Conservation (phyloP, 768 basidiomycete species). For the Xerocomellus intermedius region DNA sequence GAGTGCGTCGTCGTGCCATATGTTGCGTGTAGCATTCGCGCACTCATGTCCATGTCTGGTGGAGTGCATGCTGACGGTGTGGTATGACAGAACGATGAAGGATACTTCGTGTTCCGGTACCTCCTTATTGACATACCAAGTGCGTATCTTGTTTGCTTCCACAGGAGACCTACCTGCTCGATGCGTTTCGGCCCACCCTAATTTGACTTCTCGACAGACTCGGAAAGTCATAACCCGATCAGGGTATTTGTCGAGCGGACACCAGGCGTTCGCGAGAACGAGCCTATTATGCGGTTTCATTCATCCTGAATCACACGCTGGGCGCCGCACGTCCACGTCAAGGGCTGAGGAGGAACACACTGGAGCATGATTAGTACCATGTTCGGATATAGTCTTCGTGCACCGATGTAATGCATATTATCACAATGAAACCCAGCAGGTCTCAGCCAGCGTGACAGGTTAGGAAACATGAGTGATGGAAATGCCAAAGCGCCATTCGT, state of each 20-base stretch:
- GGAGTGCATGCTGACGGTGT: slow-evolving; percentile 9
- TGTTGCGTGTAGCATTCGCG: neutral
- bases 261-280: slow-evolving; percentile 66
- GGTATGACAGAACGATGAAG: slow-evolving; percentile 60
- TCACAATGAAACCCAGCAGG: slow-evolving; percentile 24
- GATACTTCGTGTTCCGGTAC: slow-evolving; percentile 76
- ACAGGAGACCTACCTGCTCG: neutral
- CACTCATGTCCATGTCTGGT: slow-evolving; percentile 2
- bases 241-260: slow-evolving; percentile 71
- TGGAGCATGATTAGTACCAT: slow-evolving; percentile 9
- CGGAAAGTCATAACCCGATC: slow-evolving; percentile 56
- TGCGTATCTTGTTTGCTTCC: slow-evolving; percentile 40
- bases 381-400: slow-evolving; percentile 16
- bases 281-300: slow-evolving; percentile 69
- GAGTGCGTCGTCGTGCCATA: slow-evolving; percentile 1
- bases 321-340: slow-evolving; percentile 9
- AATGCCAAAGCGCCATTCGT: slow-evolving; percentile 7
- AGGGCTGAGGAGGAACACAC: slow-evolving; percentile 10
- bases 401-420: slow-evolving; percentile 26
- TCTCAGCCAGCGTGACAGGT: slow-evolving; percentile 11
- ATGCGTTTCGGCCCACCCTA: slow-evolving; percentile 7
- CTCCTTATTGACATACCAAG: slow-evolving; percentile 78
- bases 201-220: slow-evolving; percentile 42
- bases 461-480: slow-evolving; percentile 7
- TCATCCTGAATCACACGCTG: slow-evolving; percentile 28